Evolutionary conservation across 2,329 filamentous ascomycete species (phyloP), one percentile per base, ranked within the genome.

Genomic region (Tympanopsis confertula): DNA sequence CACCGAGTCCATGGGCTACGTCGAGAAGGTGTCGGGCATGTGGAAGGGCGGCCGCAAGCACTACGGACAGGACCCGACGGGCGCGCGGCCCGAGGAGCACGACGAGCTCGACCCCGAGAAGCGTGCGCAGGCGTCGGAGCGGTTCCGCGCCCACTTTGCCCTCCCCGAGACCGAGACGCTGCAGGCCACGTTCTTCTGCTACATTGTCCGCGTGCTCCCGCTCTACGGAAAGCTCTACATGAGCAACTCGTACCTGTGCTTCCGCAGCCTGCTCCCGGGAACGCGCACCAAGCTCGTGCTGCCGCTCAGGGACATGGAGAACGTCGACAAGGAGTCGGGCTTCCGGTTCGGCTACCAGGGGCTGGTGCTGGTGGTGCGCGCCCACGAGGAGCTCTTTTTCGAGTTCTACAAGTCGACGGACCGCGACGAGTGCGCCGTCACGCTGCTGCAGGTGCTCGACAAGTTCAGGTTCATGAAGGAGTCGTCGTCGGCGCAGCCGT

Each of bases 161-260:
- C 68, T 96, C n/a, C 85, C 88, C 0, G 68, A 78, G 22, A 77
- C 77, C 1, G 91, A 98, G 54, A 82, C 77, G 53, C 72, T 98
- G 1, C 78, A 86, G 44, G 88, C 89, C 1, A 85, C 86, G 1
- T 96, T 91, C 59, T 96, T 88, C 57, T 86, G 86, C n/a, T 85
- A 83, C 52, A 69, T 96, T 13, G 78, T 93, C 47, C 78, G 88
- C 3, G 86, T 94, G 1, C 60, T 96, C 20, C 91, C 91, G 3
- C 69, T 96, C 2, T 96, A 95, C 50, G 91, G 91, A 48, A 98
- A 96, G 59, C 83, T 96, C 22, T 98, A 98, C 58, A 80, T 96
- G 46, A 88, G 91, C 52, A 78, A 87, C 47, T 75, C 76, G 17
- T 82, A 80, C 41, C 85, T 96, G 45, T 98, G 91, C 62, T 98